Evolutionary conservation across 805 yeast species (phyloP).

Genomic region (Yamadazyma sp.): DNA sequence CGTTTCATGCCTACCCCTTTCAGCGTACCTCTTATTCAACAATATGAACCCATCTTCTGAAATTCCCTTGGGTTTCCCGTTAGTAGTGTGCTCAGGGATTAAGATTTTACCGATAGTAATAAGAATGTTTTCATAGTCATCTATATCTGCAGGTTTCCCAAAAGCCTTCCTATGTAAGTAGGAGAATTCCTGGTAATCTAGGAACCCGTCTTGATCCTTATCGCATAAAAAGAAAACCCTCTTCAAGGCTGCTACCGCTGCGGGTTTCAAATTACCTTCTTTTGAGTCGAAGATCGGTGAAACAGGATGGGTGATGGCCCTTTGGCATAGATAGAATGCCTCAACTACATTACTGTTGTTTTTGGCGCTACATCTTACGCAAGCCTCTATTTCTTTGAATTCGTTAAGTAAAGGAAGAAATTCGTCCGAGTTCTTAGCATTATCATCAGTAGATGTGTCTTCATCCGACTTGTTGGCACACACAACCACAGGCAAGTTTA

Average conservation of each 20-base stretch:
- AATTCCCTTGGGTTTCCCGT: slow-evolving; percentile 49
- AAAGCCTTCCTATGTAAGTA: slow-evolving; percentile 76
- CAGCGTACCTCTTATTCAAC: slow-evolving; percentile 80
- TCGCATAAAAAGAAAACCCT: slow-evolving; percentile 85
- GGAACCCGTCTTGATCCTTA: slow-evolving; percentile 82
- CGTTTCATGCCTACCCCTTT: slow-evolving; percentile 92
- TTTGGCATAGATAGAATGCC: slow-evolving; percentile 87
- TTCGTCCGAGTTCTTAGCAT: slow-evolving; percentile 60
- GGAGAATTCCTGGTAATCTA: slow-evolving; percentile 69
- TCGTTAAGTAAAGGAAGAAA: slow-evolving; percentile 83
- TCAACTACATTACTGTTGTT: slow-evolving; percentile 84
- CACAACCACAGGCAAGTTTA: slow-evolving; percentile 87
- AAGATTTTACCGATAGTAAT: slow-evolving; percentile 31
- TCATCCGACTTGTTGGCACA: slow-evolving; percentile 80
- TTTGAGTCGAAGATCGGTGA: slow-evolving; percentile 93
- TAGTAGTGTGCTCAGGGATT: slow-evolving; percentile 23
- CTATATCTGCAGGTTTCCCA: slow-evolving; percentile 41
- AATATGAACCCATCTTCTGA: slow-evolving; percentile 73
- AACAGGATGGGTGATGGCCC: slow-evolving; percentile 90
- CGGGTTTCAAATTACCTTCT: slow-evolving; percentile 76
- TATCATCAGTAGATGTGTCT: slow-evolving; percentile 43
- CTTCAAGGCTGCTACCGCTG: slow-evolving; percentile 71
- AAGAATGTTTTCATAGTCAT: slow-evolving; percentile 39
- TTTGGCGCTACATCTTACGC: slow-evolving; percentile 85
- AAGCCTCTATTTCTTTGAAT: slow-evolving; percentile 91